phyloP scores from a whole-genome alignment of 495 filamentous ascomycete species.

The Haplographium delicatum region DNA sequence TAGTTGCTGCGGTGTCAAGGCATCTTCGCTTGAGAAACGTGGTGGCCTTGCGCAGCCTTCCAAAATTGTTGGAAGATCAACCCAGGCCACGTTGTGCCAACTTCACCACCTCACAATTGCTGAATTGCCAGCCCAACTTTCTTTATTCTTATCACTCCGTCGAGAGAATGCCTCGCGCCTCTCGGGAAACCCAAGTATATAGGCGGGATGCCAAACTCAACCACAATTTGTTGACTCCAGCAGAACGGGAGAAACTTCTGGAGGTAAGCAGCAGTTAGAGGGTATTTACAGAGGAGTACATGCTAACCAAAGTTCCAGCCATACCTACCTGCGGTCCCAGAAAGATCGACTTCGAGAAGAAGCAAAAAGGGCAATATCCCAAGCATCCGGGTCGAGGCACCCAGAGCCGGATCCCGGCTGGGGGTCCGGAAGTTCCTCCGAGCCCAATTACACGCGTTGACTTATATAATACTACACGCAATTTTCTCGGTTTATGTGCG shows the following conservation, averaged over 20 bases:
- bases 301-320: constrained; percentile 35
- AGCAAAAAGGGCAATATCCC: constrained; percentile 21
- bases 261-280: constrained; percentile 33
- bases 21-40: constrained; percentile 7
- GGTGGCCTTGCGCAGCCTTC: constrained; percentile 18
- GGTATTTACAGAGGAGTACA: not conserved
- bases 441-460: constrained; percentile 58
- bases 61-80: not conserved
- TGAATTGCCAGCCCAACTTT: not conserved
- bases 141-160: not conserved
- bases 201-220: constrained; percentile 55
- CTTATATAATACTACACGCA: constrained; percentile 69
- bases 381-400: constrained; percentile 27
- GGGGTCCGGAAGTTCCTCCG: constrained; percentile 65
- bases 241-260: constrained; percentile 66
- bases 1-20: not conserved
- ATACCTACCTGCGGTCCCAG: constrained; percentile 64
- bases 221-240: constrained; percentile 52
- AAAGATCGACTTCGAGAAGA: constrained; percentile 21
- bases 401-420: constrained; percentile 27
- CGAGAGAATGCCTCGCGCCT: constrained; percentile 18
- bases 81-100: not conserved
- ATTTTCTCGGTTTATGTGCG: constrained; percentile 85
- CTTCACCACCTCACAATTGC: not conserved
- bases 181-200: constrained; percentile 41